Evolutionary conservation across 73 alveolate species (phyloP).

Genomic region (Stentor roeselii): DNA sequence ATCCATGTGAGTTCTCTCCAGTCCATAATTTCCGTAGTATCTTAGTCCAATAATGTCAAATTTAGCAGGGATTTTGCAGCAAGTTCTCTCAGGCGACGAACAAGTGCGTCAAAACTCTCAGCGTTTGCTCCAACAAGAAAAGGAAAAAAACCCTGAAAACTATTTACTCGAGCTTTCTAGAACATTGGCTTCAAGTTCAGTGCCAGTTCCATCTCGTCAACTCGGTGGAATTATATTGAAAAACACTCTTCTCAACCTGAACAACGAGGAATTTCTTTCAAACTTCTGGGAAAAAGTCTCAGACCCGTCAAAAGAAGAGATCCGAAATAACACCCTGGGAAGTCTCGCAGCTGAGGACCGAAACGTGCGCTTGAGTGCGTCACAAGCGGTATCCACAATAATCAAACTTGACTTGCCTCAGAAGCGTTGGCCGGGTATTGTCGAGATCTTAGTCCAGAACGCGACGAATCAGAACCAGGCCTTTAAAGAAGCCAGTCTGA

Average conservation of each 20-base stretch:
- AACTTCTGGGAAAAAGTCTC: not conserved
- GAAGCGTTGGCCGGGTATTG: not conserved
- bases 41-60: conserved; percentile 20
- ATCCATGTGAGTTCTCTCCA: no score
- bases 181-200: not conserved
- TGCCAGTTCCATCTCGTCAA: not conserved
- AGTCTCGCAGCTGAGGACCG: conserved; percentile 10
- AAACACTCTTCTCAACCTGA: not conserved
- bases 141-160: conserved; percentile 23
- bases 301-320: not conserved
- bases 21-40: no score
- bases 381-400: conserved; percentile 9
- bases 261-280: not conserved
- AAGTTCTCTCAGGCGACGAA: conserved; percentile 1
- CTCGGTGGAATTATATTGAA: conserved; percentile 26
- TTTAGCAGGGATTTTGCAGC: conserved; percentile 1
- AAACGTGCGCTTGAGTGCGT: conserved; percentile 24
- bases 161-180: conserved; percentile 17
- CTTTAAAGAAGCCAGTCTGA: conserved; percentile 28
- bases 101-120: not conserved
- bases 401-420: conserved; percentile 1
- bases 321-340: conserved; percentile 15
- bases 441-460: not conserved
- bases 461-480: conserved; percentile 5
- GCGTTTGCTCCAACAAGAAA: not conserved